Evolutionary conservation across 2,329 filamentous ascomycete genomes (phyloP).

Genomic region (Taxawa tesnikishii): DNA sequence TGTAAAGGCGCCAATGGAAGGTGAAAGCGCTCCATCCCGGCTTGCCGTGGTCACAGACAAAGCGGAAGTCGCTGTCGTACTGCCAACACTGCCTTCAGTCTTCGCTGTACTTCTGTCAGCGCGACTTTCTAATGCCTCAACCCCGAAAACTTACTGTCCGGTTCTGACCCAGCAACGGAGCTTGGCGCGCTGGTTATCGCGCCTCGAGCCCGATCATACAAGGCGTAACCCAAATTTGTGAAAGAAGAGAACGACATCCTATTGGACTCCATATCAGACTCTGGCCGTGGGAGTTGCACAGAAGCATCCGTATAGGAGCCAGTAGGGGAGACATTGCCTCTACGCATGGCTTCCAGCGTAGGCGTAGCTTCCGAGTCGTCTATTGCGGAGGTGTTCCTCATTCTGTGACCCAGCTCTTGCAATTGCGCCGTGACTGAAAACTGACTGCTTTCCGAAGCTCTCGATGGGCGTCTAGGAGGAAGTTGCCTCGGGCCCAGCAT

Average conservation of each 20-base stretch:
- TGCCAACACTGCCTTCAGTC: constrained; percentile 1
- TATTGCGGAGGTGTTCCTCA: constrained; percentile 28
- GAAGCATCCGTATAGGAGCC: constrained; percentile 36
- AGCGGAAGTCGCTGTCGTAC: constrained; percentile 31
- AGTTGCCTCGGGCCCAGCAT: constrained; percentile 20
- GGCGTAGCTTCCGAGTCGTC: constrained; percentile 39
- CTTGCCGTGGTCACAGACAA: constrained; percentile 31
- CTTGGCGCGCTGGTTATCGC: constrained; percentile 32
- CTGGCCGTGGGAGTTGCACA: constrained; percentile 10
- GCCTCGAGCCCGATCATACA: constrained; percentile 38
- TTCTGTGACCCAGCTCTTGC: neutral
- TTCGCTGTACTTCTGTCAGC: no score
- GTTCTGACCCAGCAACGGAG: constrained; percentile 31
- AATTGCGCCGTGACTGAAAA: constrained; percentile 8
- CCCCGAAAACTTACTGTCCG: no score
- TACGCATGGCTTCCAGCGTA: constrained; percentile 17
- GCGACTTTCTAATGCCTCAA: no score
- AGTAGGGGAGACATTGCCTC: constrained; percentile 9
- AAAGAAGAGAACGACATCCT: constrained; percentile 63
- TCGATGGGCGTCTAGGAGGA: constrained; percentile 26
- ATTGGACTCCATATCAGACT: constrained; percentile 37
- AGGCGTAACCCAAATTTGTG: constrained; percentile 55
- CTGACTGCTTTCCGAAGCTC: constrained; percentile 31
- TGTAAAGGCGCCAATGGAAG: constrained; percentile 13
- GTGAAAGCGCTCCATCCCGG: constrained; percentile 30